Percentiles rank a stretch among this genome's conserved stretches.
Conservation (phyloP, 2,329 filamentous ascomycete species). For the Clathrospora elynae region DNA sequence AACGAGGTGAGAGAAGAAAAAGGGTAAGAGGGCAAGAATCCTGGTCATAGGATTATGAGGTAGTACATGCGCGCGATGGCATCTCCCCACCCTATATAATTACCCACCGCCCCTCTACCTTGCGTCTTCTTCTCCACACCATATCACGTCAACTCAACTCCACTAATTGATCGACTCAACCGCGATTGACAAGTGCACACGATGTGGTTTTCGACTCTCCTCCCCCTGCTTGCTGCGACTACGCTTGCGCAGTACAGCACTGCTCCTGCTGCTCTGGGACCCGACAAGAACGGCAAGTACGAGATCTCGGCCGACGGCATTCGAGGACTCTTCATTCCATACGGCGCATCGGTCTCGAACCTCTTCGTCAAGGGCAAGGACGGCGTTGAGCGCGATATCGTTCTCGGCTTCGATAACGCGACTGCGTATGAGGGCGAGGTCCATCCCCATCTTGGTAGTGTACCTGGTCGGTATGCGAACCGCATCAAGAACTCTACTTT, state of each 20-base stretch:
- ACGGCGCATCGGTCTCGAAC: slow-evolving; percentile 75
- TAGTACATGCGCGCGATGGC: slow-evolving; percentile 23
- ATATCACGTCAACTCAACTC: slow-evolving; percentile 23
- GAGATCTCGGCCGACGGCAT: slow-evolving; percentile 71
- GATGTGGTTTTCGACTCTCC: slow-evolving; percentile 33
- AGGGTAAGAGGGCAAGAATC: slow-evolving; percentile 16
- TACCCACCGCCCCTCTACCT: slow-evolving; percentile 12
- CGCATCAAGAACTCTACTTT: slow-evolving; percentile 80
- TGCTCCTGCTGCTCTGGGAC: slow-evolving; percentile 26
- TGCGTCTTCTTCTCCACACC: slow-evolving; percentile 18
- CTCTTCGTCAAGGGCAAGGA: slow-evolving; percentile 72
- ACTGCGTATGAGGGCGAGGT: slow-evolving; percentile 69
- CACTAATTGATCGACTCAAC: slow-evolving; percentile 19
- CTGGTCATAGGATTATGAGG: slow-evolving; percentile 27
- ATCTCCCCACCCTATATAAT: slow-evolving; percentile 22
- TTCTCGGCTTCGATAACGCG: slow-evolving; percentile 77
- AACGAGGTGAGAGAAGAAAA: slow-evolving; percentile 17
- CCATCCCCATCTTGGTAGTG: slow-evolving; percentile 73
- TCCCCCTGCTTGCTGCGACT: slow-evolving; percentile 34
- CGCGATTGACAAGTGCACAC: slow-evolving; percentile 26
- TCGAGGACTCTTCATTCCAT: slow-evolving; percentile 71
- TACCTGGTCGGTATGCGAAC: slow-evolving; percentile 80
- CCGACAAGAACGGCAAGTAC: slow-evolving; percentile 64
- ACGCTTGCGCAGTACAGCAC: slow-evolving; percentile 34
- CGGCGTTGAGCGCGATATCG: slow-evolving; percentile 71